Conservation (phyloP, 495 filamentous ascomycete genomes). For the Penicillium goetzii region DNA sequence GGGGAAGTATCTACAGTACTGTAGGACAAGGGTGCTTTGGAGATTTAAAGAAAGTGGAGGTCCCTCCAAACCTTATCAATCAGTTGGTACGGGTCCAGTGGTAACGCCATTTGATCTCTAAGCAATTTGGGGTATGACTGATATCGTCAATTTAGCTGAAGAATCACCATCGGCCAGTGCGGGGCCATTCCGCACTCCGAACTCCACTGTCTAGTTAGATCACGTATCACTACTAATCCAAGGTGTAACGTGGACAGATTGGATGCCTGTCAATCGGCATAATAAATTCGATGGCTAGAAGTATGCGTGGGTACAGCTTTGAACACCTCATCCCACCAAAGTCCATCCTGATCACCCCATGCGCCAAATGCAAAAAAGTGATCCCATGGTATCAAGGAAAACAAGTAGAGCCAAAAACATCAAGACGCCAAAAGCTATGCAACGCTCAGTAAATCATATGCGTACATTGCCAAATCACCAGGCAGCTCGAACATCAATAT, state of each 20-base stretch:
- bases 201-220: not conserved
- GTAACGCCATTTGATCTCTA: conserved; percentile 5
- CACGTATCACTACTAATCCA: not conserved
- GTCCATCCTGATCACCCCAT: not conserved
- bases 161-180: not conserved
- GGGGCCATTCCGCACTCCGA: conserved; percentile 38
- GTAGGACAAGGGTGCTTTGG: not conserved
- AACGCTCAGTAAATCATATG: conserved; percentile 14
- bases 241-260: not conserved
- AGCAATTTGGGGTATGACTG: conserved; percentile 13
- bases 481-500: conserved; percentile 54
- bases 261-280: not conserved
- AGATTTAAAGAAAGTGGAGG: not conserved
- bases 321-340: not conserved
- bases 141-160: conserved; percentile 12
- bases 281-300: not conserved
- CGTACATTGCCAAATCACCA: conserved; percentile 37
- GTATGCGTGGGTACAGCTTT: not conserved
- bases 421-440: not conserved
- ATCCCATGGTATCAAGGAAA: conserved; percentile 16
- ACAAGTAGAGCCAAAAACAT: not conserved
- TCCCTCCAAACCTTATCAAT: conserved; percentile 21
- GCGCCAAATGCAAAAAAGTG: not conserved
- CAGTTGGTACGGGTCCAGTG: not conserved
- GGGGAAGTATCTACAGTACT: not conserved